A percentile compares a stretch with the other conserved stretches of the same genome.
phyloP scores from a whole-genome alignment of 192 early-diverging fungal species.

The Pecoramyces ruminantium region DNA sequence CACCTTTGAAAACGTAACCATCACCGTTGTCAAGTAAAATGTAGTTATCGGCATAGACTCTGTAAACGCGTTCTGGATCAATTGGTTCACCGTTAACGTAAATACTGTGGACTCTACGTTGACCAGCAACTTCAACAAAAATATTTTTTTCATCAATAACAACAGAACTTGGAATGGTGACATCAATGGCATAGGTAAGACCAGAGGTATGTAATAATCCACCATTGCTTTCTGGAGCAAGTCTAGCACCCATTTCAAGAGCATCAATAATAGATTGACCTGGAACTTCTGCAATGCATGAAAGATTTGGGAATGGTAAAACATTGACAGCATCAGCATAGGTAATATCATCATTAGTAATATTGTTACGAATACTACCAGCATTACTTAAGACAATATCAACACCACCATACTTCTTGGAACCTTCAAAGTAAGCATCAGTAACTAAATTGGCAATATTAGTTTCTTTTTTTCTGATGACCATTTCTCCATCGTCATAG shows the following conservation, averaged over 20 bases:
- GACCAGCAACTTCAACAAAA: background rate
- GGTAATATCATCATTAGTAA: background rate
- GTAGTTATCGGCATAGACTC: background rate
- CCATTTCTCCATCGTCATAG: background rate
- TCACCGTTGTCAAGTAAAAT: background rate
- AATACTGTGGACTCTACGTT: background rate
- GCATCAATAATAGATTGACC: background rate
- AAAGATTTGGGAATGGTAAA: background rate
- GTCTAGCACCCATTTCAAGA: background rate
- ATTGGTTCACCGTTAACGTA: background rate
- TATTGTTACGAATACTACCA: background rate
- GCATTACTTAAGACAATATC: background rate
- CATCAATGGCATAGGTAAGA: background rate
- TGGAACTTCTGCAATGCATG: background rate
- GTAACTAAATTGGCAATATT: background rate
- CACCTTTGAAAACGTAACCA: background rate
- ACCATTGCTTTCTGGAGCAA: background rate
- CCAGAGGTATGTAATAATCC: background rate
- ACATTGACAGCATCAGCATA: background rate
- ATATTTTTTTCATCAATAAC: background rate
- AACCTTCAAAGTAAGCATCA: background rate
- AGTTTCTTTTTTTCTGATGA: background rate
- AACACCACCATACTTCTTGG: background rate
- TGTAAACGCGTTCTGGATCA: background rate
- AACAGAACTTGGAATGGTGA: background rate